Evolutionary conservation across 192 early-diverging fungal species (phyloP).

Genomic region (Backusella luteola): DNA sequence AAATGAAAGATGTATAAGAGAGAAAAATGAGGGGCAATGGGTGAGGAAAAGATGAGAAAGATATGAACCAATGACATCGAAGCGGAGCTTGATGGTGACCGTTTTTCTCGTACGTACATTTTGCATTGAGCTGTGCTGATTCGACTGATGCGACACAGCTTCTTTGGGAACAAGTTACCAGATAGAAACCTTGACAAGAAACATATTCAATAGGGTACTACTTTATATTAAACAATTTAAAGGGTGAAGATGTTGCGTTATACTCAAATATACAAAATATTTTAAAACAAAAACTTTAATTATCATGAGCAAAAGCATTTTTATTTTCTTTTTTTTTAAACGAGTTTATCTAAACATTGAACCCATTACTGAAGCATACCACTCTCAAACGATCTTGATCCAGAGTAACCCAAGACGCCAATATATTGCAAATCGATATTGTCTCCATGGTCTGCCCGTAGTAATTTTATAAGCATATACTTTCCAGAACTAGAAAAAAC

Average conservation of each 20-base stretch:
- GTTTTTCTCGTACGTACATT: neutral
- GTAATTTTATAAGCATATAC: constrained; percentile 49
- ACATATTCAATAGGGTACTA: too few species aligned
- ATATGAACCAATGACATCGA: neutral
- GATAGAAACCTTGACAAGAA: too few species aligned
- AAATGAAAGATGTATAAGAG: neutral
- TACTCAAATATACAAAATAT: too few species aligned
- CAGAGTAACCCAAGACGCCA: constrained; percentile 45
- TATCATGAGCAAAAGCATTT: neutral
- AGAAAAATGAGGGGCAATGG: neutral
- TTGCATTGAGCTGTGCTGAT: too few species aligned
- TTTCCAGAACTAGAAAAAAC: constrained; percentile 43
- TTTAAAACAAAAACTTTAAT: neutral
- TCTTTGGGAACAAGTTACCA: too few species aligned
- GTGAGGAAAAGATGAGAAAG: too few species aligned
- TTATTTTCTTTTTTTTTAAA: neutral
- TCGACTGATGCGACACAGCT: too few species aligned
- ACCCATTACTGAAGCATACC: neutral
- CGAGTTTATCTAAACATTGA: neutral
- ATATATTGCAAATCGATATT: constrained; percentile 61
- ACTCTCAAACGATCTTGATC: constrained; percentile 28
- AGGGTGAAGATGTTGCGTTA: too few species aligned
- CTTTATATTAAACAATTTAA: too few species aligned
- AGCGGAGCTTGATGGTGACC: neutral
- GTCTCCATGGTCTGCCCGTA: constrained; percentile 40